These are phyloP conservation scores for Cardamine chenopodiifolia DNA, from an alignment of 345 rosid species.

Conservation along the genomic window DNA sequence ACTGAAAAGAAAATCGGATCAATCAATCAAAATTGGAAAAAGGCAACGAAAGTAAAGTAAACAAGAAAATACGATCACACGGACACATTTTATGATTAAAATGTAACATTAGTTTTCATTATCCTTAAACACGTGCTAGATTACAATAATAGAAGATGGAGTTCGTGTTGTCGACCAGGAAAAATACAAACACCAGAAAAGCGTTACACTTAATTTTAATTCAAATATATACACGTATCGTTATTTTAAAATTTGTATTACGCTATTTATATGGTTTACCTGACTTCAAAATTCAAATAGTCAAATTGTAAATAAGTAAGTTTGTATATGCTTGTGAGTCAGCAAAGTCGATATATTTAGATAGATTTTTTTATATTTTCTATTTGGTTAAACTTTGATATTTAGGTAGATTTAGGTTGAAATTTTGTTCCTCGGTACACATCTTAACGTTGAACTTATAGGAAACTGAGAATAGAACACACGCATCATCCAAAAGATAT, in stretches of 20 bases:
- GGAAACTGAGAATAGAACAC: neutral
- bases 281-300: neutral
- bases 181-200: neutral
- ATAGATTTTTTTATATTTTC: no score
- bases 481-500: conserved; percentile 12
- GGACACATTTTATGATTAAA: neutral
- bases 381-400: no score
- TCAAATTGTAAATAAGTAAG: neutral
- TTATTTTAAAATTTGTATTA: neutral
- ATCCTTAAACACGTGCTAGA: neutral
- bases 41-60: neutral
- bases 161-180: neutral
- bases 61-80: conserved; percentile 1
- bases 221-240: neutral
- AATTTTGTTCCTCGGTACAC: conserved; percentile 1
- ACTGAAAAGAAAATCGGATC: neutral
- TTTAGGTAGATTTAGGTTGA: conserved; percentile 31
- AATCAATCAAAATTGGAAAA: neutral
- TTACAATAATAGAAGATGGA: neutral
- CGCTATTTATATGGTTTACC: neutral
- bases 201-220: neutral
- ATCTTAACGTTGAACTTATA: conserved; percentile 1
- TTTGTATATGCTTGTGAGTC: neutral
- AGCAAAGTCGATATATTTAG: conserved; percentile 22
- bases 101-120: neutral